Percentiles rank a stretch among this genome's conserved stretches.
Conservation (phyloP, 2,329 filamentous ascomycete species). For the Aspergillus phoenicis region DNA sequence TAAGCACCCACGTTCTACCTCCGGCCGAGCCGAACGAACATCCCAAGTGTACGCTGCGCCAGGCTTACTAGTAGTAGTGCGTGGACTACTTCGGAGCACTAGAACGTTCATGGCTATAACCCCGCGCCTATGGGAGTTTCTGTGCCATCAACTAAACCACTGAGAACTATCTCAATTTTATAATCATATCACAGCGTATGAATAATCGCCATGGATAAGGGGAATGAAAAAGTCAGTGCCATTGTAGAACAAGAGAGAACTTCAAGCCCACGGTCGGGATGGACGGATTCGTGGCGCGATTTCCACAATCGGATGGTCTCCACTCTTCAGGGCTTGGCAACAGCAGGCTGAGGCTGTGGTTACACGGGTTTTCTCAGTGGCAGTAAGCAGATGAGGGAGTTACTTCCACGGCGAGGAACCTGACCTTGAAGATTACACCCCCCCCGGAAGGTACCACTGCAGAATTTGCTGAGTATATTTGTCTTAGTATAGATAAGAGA, state of each 20-base stretch:
- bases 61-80: not conserved
- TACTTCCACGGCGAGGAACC: no score
- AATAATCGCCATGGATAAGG: not conserved
- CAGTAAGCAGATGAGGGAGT: not conserved
- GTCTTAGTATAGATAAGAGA: not conserved
- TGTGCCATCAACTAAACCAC: not conserved
- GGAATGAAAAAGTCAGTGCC: not conserved
- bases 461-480: not conserved
- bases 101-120: not conserved
- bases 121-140: not conserved
- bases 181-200: not conserved
- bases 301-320: not conserved
- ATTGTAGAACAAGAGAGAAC: not conserved
- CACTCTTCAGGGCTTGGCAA: not conserved
- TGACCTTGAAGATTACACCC: no score
- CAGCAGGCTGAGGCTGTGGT: not conserved
- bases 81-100: not conserved
- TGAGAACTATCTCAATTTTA: not conserved
- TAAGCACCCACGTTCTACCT: not conserved
- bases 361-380: not conserved
- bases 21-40: not conserved
- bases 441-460: not conserved
- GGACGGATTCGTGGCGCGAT: not conserved
- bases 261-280: not conserved
- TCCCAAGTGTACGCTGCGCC: not conserved